Conservation (phyloP, 2,329 filamentous ascomycete species). For the Epichloe elymi region DNA sequence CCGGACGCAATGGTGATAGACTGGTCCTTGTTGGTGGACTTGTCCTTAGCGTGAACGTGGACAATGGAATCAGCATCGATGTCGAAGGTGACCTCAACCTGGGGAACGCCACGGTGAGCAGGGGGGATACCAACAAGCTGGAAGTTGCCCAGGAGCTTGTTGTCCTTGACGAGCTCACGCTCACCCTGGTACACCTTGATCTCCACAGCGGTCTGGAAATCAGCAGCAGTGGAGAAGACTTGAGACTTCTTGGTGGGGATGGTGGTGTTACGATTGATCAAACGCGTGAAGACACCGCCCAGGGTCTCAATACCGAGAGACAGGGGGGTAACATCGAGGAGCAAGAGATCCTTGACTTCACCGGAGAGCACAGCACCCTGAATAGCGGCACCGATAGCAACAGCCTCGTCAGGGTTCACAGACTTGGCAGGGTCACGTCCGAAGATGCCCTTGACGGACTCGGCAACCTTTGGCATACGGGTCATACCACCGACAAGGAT, state of each 20-base stretch:
- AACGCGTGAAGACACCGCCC: conserved; percentile 90
- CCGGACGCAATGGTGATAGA: conserved; percentile 98
- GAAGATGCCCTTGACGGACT: conserved; percentile 95
- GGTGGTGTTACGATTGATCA: conserved; percentile 98
- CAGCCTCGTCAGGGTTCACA: conserved; percentile 96
- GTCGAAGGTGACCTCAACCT: conserved; percentile 96
- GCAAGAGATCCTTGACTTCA: conserved; percentile 89
- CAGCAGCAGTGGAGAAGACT: conserved; percentile 91
- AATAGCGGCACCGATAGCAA: conserved; percentile 92
- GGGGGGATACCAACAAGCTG: conserved; percentile 98
- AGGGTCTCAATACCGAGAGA: conserved; percentile 98
- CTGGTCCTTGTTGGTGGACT: conserved; percentile 99
- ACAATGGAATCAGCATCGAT: conserved; percentile 97
- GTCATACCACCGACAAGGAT: conserved; percentile 99
- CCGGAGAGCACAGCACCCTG: conserved; percentile 94
- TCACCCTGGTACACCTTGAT: conserved; percentile 99
- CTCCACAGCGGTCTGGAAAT: conserved; percentile 97
- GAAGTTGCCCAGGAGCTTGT: conserved; percentile 99
- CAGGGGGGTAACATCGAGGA: conserved; percentile 89
- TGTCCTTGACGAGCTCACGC: conserved; percentile 96
- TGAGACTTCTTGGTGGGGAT: conserved; percentile 99
- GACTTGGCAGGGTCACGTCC: conserved; percentile 94
- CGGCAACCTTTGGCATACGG: conserved; percentile 95
- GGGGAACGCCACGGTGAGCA: conserved; percentile 88
- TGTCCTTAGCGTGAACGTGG: conserved; percentile 96